phyloP scores from a whole-genome alignment of 345 rosid genomes.

The Jatropha curcas region DNA sequence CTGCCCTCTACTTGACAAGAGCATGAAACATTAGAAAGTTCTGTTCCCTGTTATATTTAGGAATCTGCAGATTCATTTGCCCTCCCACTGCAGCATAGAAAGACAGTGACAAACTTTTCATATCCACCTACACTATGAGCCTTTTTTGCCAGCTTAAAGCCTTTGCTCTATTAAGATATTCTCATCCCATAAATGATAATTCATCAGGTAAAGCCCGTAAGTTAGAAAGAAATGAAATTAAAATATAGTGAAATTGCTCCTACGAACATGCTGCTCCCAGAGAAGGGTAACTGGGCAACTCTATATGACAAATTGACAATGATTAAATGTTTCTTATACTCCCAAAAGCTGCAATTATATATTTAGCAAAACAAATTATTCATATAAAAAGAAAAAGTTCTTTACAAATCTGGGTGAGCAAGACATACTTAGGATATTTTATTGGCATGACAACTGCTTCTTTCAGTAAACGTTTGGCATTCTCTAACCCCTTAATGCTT shows the following conservation, averaged over 20 bases:
- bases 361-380: not conserved
- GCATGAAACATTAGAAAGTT: not conserved
- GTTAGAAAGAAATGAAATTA: not conserved
- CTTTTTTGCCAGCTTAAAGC: not conserved
- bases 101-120: not conserved
- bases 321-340: not conserved
- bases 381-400: not conserved
- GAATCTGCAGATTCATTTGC: not conserved
- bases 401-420: not conserved
- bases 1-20: not conserved
- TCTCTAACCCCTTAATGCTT: conserved; percentile 86
- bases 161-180: not conserved
- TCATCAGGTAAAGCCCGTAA: not conserved
- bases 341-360: not conserved
- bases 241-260: not conserved
- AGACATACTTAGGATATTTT: conserved; percentile 88
- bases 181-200: not conserved
- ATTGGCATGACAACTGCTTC: conserved; percentile 99
- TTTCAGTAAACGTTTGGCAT: conserved; percentile 82
- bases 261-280: not conserved
- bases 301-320: not conserved
- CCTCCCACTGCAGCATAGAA: not conserved
- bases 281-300: not conserved
- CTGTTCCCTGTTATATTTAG: no score
- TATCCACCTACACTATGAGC: not conserved